phyloP scores from a whole-genome alignment of 169 alveolate species.

The Plasmodium knowlesi region DNA sequence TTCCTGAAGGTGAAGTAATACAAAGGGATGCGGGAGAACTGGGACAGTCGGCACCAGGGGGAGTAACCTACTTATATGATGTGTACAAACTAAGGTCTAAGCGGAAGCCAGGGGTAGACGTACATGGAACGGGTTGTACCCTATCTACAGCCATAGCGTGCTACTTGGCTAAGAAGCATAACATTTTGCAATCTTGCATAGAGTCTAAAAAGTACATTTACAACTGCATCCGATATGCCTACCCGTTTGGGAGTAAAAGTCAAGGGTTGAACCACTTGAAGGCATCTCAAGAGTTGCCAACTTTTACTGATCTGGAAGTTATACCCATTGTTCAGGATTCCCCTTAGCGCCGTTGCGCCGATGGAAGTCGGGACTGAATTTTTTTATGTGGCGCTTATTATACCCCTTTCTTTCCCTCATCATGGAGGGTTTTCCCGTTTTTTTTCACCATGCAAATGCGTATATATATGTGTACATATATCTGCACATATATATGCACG shows the following conservation, averaged over 20 bases:
- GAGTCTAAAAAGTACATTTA: slow-evolving; percentile 41
- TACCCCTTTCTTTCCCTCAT: neutral
- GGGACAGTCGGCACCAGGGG: neutral
- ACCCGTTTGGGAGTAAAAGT: slow-evolving; percentile 36
- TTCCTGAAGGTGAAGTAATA: neutral
- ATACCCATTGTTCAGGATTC: slow-evolving; percentile 16
- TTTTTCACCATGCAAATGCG: neutral
- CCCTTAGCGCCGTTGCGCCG: neutral
- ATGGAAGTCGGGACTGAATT: neutral
- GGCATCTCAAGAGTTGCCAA: slow-evolving; percentile 40
- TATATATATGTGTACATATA: neutral
- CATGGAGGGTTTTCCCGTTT: neutral
- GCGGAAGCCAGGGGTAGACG: slow-evolving; percentile 13
- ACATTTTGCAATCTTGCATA: slow-evolving; percentile 19
- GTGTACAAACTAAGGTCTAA: slow-evolving; percentile 28
- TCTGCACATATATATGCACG: too few relatives aligned
- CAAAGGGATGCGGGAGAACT: neutral
- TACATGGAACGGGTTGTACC: slow-evolving; percentile 66
- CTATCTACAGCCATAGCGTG: slow-evolving; percentile 57
- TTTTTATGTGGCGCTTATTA: neutral
- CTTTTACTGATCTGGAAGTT: slow-evolving; percentile 11
- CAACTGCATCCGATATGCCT: slow-evolving; percentile 42
- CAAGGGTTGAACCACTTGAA: slow-evolving; percentile 38
- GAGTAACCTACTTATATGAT: slow-evolving; percentile 14
- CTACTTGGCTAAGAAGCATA: slow-evolving; percentile 19